Percentiles rank a stretch among this genome's conserved stretches.
Evolutionary conservation across 257 asterid species (phyloP).

Genomic region (Apocynum venetum): DNA sequence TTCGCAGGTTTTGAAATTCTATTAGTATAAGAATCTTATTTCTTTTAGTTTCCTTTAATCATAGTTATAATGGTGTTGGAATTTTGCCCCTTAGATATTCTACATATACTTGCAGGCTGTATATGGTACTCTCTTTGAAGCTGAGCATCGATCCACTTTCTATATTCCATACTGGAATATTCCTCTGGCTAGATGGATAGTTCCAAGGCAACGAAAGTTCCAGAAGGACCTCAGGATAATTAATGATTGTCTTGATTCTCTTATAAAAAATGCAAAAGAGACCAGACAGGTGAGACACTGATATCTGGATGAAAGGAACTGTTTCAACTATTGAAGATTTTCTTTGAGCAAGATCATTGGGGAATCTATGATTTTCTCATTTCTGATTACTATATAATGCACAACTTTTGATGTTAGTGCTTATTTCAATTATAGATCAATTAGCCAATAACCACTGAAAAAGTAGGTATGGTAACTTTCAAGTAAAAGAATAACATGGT

Average conservation of each 20-base stretch:
- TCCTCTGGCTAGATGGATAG: slow-evolving; percentile 82
- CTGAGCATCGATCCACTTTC: slow-evolving; percentile 97
- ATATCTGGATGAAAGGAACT: neutral
- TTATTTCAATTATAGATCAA: neutral
- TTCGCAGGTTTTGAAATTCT: neutral
- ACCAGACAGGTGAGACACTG: slow-evolving; percentile 71
- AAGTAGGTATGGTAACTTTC: neutral
- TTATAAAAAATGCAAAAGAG: slow-evolving; percentile 84
- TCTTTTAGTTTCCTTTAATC: neutral
- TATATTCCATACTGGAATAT: slow-evolving; percentile 94
- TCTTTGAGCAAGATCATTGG: neutral
- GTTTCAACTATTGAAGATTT: neutral
- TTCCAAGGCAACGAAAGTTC: slow-evolving; percentile 90
- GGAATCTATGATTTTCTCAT: neutral
- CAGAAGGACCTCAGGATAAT: slow-evolving; percentile 84
- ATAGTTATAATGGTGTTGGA: neutral
- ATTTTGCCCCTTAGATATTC: neutral
- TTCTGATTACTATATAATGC: neutral
- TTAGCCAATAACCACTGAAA: neutral
- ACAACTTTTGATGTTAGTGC: neutral
- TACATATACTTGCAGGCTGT: slow-evolving; percentile 57
- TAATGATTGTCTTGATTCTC: slow-evolving; percentile 84
- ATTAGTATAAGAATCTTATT: neutral
- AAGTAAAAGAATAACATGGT: neutral
- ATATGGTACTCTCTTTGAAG: slow-evolving; percentile 96